Base-by-base conservation (phyloP, 2,329 filamentous ascomycete species). In the Huntiella decipiens region DNA sequence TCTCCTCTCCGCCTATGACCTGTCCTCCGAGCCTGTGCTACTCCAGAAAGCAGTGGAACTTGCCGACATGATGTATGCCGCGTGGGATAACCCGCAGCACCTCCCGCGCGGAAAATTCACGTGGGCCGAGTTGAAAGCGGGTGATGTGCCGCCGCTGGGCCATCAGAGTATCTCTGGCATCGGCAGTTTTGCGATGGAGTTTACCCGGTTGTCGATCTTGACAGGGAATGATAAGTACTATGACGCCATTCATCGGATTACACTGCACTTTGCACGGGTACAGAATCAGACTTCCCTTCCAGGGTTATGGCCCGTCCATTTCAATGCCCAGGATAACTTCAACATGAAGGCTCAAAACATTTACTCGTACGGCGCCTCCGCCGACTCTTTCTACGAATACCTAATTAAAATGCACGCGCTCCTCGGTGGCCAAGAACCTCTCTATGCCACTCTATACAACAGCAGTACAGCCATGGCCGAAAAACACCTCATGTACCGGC, bases 51-150 rank as follows among this genome's bases (percentile, higher is more conserved):
- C 77, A 1, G 62, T 65, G 1, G 73, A 81, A 58, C 63, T 82
- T 8, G 77, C 70, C 15, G 70, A 78, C 48, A 60, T 82, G 55
- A 61, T 82, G 17, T 76, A 80, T 55, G 68, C 70, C 17, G 74
- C 74, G 1, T 82, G 80, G 53, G 77, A 82, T 52, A 81, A 78
- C 8, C 72, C 73, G 1, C 79, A 77, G 54, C 67, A 68, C n/a
- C 74, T 82, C 67, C 79, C 79, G 3, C 56, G 56, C 8, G 63
- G 66, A 46, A 66, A 66, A 19, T 64, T 70, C 52, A 56, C 65
- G 53, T 77, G 61, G 22, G 51, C 55, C 4, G 52, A 53, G 4
- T 63, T 63, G 2, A 63, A 63, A 48, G 56, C 53, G 0, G 63
- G 64, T 4, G 46, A 54, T 0, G 60, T 58, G 0, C 52, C 65